Percentiles rank a stretch among this genome's conserved stretches.
Evolutionary conservation across 2,329 filamentous ascomycete species (phyloP).

Genomic region (Alternaria ethzedia): DNA sequence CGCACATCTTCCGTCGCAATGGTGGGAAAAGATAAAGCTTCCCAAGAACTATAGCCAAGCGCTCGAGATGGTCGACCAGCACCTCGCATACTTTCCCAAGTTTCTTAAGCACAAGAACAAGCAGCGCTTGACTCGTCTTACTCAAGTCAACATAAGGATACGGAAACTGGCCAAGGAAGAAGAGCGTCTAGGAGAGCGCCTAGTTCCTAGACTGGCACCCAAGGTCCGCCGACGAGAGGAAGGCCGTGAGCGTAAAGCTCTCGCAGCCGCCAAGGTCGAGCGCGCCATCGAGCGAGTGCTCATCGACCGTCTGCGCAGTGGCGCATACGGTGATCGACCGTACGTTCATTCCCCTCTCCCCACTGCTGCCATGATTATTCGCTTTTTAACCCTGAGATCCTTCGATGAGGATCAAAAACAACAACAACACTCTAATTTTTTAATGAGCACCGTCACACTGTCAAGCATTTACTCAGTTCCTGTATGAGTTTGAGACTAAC

Average conservation of each 20-base stretch:
- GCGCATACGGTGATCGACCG: conserved; percentile 92
- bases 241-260: conserved; percentile 57
- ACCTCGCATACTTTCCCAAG: conserved; percentile 85
- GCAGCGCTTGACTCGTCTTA: conserved; percentile 88
- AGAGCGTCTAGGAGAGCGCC: conserved; percentile 82
- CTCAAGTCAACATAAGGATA: conserved; percentile 83
- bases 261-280: conserved; percentile 84
- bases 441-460: conserved; percentile 6
- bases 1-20: conserved; percentile 79
- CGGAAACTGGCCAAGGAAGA: conserved; percentile 86
- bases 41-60: conserved; percentile 91
- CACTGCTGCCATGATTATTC: conserved; percentile 11
- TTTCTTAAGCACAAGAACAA: conserved; percentile 95
- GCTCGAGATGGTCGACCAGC: conserved; percentile 72
- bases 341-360: conserved; percentile 22
- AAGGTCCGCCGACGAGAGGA: conserved; percentile 71
- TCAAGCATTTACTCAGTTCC: background rate
- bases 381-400: conserved; percentile 18
- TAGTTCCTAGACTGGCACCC: conserved; percentile 88
- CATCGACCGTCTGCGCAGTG: conserved; percentile 86
- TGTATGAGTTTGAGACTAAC: background rate
- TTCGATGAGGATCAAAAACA: conserved; percentile 14
- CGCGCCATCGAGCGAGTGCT: conserved; percentile 93
- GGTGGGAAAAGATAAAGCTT: conserved; percentile 93
- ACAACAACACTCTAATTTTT: conserved; percentile 16